phyloP scores from a whole-genome alignment of 2,329 filamentous ascomycete species.

The Coleophoma cylindrospora region DNA sequence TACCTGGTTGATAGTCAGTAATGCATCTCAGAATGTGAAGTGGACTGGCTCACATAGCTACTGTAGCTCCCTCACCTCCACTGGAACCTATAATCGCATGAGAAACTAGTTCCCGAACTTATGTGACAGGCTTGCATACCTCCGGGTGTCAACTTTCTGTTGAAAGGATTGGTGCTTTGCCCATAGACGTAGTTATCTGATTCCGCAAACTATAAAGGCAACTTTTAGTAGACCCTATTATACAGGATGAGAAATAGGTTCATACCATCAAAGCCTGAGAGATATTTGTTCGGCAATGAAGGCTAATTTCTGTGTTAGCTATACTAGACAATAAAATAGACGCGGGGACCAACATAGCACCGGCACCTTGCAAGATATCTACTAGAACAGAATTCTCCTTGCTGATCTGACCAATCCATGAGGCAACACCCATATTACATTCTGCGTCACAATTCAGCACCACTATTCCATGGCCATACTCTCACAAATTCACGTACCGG shows the following conservation, averaged over 20 bases:
- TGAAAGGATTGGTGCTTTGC: background rate
- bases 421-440: background rate
- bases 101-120: background rate
- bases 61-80: background rate
- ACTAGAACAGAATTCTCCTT: background rate
- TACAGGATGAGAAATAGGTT: background rate
- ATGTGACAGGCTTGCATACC: background rate
- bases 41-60: background rate
- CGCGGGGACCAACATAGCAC: slow-evolving; percentile 32
- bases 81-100: background rate
- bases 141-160: background rate
- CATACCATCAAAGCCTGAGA: slow-evolving; percentile 47
- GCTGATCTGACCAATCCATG: background rate
- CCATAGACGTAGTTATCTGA: background rate
- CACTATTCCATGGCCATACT: no score
- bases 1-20: background rate
- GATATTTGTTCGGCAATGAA: slow-evolving; percentile 64
- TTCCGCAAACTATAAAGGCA: background rate
- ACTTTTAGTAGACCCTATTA: background rate
- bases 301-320: slow-evolving; percentile 4
- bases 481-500: background rate
- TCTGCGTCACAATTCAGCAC: background rate
- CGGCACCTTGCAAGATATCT: slow-evolving; percentile 24
- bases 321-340: background rate
- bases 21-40: background rate